Evolutionary conservation across 192 early-diverging fungal genomes (phyloP), one percentile per base, ranked within the genome.

Genomic region (Rhizophagus clarus): DNA sequence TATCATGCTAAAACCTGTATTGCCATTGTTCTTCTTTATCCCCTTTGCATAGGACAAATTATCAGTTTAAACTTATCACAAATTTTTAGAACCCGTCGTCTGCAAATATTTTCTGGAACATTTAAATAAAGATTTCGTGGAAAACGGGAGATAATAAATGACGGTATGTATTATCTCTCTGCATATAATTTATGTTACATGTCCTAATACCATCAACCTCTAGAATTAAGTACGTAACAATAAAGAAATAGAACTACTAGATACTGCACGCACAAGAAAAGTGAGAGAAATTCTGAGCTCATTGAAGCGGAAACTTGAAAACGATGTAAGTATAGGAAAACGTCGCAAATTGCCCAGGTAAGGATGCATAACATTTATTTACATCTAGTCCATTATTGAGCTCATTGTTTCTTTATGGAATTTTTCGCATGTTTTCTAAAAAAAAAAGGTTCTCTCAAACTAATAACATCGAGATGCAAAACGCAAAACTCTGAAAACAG

Each of bases 401-500:
- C 66, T 68, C 66, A 68, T 68, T 40, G 2, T 40, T 68, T 68
- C 34, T 68, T 68, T 67, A 68, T 68, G n/a, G n/a, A n/a, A n/a
- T n/a, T n/a, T n/a, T n/a, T n/a, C n/a, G n/a, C n/a, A n/a, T n/a
- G n/a, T n/a, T n/a, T n/a, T n/a, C n/a, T n/a, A n/a, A n/a, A n/a
- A n/a, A n/a, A n/a, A n/a, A n/a, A n/a, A n/a, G n/a, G n/a, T n/a
- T n/a, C n/a, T n/a, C n/a, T n/a, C n/a, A n/a, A n/a, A n/a, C n/a
- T n/a, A n/a, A n/a, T n/a, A n/a, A n/a, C n/a, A n/a, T n/a, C n/a
- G n/a, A n/a, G n/a, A n/a, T n/a, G n/a, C n/a, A n/a, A n/a, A n/a
- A n/a, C n/a, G n/a, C n/a, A n/a, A n/a, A n/a, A n/a, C n/a, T n/a
- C n/a, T n/a, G n/a, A n/a, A n/a, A n/a, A n/a, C n/a, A n/a, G n/a